Evolutionary conservation across 495 filamentous ascomycete species (phyloP).

Genomic region (Neurospora sp.): DNA sequence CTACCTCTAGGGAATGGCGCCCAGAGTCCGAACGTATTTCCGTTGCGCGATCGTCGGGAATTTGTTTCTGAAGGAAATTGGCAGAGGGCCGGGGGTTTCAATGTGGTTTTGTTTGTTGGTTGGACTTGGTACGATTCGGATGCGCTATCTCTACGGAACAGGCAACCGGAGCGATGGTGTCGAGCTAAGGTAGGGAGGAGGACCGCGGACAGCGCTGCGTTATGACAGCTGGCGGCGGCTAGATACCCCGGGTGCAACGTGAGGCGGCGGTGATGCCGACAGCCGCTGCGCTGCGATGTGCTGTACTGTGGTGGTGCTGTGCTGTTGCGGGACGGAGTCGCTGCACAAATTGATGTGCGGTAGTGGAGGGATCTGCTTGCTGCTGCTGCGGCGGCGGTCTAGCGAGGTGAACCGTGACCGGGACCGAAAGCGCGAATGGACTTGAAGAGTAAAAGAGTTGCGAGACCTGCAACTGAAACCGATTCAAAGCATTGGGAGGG

Average conservation of each 20-base stretch:
- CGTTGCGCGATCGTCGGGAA: background rate
- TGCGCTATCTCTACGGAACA: slow-evolving; percentile 2
- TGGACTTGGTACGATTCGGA: background rate
- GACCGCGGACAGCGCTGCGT: background rate
- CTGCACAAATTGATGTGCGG: background rate
- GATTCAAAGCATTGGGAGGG: background rate
- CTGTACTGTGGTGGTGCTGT: background rate
- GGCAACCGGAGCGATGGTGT: background rate
- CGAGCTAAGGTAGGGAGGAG: background rate
- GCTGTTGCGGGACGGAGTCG: background rate
- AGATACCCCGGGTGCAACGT: background rate
- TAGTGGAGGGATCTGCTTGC: background rate
- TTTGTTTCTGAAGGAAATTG: background rate
- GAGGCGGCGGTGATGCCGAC: background rate
- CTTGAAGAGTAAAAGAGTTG: background rate
- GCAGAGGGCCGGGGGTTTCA: background rate
- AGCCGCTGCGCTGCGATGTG: background rate
- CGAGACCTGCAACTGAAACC: background rate
- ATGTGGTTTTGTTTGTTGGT: background rate
- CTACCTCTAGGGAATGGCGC: background rate
- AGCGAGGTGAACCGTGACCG: background rate
- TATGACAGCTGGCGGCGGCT: background rate
- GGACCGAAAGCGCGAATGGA: background rate
- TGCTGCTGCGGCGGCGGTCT: background rate
- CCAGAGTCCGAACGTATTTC: background rate